These are phyloP conservation scores for Nymphaea colorata DNA, from an alignment of 164 flowering plant genomes.

Conservation along the genomic window DNA sequence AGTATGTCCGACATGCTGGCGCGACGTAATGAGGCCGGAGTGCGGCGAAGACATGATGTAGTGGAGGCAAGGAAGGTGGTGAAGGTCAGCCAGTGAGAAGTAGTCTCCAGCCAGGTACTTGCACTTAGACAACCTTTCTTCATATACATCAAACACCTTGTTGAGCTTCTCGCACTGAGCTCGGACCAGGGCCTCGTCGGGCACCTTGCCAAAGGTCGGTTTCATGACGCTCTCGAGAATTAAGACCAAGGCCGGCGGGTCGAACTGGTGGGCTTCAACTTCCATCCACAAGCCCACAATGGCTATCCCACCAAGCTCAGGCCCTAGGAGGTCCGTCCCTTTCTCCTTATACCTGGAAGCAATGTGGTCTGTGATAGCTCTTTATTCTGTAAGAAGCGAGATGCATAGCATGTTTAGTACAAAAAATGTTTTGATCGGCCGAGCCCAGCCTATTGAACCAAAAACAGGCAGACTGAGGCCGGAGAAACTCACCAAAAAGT, in stretches of 20 bases:
- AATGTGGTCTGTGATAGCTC: conserved; percentile 39
- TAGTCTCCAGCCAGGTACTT: conserved; percentile 35
- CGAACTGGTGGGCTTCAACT: conserved; percentile 45
- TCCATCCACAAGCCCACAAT: conserved; percentile 41
- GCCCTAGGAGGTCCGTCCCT: conserved; percentile 28
- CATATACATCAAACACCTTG: conserved; percentile 48
- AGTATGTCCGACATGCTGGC: conserved; percentile 9
- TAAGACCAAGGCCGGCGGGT: conserved; percentile 27
- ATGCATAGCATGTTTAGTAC: neutral
- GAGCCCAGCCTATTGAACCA: neutral
- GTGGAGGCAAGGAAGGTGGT: conserved; percentile 10
- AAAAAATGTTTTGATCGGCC: neutral
- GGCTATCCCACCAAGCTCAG: conserved; percentile 26
- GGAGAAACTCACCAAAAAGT: neutral
- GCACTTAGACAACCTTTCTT: conserved; percentile 24
- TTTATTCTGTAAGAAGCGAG: conserved; percentile 11
- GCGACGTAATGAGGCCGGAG: conserved; percentile 2
- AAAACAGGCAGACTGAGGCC: neutral
- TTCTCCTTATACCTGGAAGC: conserved; percentile 29
- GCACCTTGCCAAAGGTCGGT: conserved; percentile 21
- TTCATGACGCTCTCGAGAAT: conserved; percentile 20
- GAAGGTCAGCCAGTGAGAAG: conserved; percentile 10
- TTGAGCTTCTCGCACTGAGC: conserved; percentile 28
- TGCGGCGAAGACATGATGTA: conserved; percentile 7
- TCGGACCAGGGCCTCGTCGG: conserved; percentile 24